phyloP scores from a whole-genome alignment of 257 asterid species.

The Salvia hispanica region DNA sequence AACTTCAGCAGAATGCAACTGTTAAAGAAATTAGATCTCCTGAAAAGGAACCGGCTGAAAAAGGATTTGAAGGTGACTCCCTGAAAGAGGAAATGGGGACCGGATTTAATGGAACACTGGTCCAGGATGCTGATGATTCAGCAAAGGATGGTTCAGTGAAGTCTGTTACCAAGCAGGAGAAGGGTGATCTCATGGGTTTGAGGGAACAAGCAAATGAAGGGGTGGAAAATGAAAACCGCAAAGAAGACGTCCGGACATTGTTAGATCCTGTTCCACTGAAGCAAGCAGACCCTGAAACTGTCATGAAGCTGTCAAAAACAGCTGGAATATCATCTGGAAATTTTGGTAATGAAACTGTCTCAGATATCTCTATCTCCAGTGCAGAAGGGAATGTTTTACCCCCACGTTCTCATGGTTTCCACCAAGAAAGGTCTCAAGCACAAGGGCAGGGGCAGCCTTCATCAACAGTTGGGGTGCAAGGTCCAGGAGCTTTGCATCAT shows the following conservation, averaged over 20 bases:
- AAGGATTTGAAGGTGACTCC: conserved; percentile 46
- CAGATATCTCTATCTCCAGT: conserved; percentile 33
- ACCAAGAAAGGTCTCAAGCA: conserved; percentile 37
- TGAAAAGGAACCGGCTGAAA: conserved; percentile 41
- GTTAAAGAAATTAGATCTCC: conserved; percentile 43
- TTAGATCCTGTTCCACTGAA: conserved; percentile 35
- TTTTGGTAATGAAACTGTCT: conserved; percentile 29
- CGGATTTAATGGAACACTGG: conserved; percentile 31
- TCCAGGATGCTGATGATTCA: conserved; percentile 37
- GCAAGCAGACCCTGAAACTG: conserved; percentile 37
- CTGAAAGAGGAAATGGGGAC: conserved; percentile 28
- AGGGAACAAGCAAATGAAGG: conserved; percentile 45
- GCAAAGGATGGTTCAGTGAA: conserved; percentile 48
- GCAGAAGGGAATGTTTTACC: conserved; percentile 44
- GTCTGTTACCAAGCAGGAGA: conserved; percentile 53
- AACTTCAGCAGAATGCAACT: conserved; percentile 41
- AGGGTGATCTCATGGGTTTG: conserved; percentile 29
- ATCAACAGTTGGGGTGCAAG: conserved; percentile 40
- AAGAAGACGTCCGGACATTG: conserved; percentile 27
- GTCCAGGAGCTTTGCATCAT: conserved; percentile 41
- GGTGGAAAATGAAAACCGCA: conserved; percentile 34
- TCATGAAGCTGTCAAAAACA: conserved; percentile 31
- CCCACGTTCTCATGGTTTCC: conserved; percentile 36
- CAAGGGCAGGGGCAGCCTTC: conserved; percentile 45
- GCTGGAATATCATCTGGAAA: conserved; percentile 37